phyloP scores from a whole-genome alignment of 805 yeast genomes.

The Maudiozyma serrabonitensis region DNA sequence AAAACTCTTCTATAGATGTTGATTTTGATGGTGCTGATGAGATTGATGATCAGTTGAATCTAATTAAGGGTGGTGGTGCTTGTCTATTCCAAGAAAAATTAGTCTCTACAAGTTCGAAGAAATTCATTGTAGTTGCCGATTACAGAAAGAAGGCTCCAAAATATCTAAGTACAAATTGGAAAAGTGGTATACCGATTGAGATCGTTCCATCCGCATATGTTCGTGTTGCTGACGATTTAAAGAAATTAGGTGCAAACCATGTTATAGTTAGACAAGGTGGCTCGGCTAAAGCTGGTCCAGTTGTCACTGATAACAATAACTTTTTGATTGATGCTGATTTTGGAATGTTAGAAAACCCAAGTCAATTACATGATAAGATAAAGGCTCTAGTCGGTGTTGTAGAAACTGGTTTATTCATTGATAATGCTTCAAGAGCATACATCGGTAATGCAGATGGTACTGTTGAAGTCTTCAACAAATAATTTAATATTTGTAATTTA shows the following conservation, averaged over 20 bases:
- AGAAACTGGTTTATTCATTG: slow-evolving; percentile 84
- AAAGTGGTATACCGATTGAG: slow-evolving; percentile 89
- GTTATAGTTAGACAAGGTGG: slow-evolving; percentile 72
- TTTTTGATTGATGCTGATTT: slow-evolving; percentile 89
- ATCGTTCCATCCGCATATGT: slow-evolving; percentile 83
- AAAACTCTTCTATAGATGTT: slow-evolving; percentile 71
- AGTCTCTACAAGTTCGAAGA: slow-evolving; percentile 70
- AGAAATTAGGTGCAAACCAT: slow-evolving; percentile 43
- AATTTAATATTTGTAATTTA: slow-evolving; percentile 6
- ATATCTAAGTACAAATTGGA: slow-evolving; percentile 71
- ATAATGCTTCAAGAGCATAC: slow-evolving; percentile 65
- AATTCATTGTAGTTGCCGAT: slow-evolving; percentile 86
- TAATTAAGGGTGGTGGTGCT: slow-evolving; percentile 98
- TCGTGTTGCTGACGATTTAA: slow-evolving; percentile 58
- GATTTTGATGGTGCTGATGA: slow-evolving; percentile 99
- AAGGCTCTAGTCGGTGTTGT: slow-evolving; percentile 85
- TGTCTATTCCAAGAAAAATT: slow-evolving; percentile 93
- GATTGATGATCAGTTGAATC: slow-evolving; percentile 68
- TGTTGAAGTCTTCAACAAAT: slow-evolving; percentile 29
- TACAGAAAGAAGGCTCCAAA: slow-evolving; percentile 67
- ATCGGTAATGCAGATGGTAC: slow-evolving; percentile 81
- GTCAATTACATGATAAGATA: slow-evolving; percentile 50
- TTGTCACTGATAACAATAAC: slow-evolving; percentile 91
- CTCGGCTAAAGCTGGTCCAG: slow-evolving; percentile 91
- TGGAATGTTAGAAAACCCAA: slow-evolving; percentile 53